Evolutionary conservation across 768 basidiomycete species (phyloP).

Genomic region (Rhizopogon rudus): DNA sequence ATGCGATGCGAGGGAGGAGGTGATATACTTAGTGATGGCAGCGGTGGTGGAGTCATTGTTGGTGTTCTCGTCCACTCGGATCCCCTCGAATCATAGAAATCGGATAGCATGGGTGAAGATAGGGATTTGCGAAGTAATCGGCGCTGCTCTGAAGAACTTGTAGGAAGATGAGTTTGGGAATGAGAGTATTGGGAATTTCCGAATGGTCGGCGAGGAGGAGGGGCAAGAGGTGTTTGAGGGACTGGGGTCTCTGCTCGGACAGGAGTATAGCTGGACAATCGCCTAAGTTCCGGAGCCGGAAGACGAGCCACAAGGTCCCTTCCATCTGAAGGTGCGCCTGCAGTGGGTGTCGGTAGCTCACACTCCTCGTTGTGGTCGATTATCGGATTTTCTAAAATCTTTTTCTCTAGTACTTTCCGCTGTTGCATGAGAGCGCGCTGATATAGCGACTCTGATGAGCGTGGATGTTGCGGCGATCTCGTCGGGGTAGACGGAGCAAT

Average conservation of each 20-base stretch:
- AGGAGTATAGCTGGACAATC: constrained; percentile 40
- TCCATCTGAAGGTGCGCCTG: constrained; percentile 4
- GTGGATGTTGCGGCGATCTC: constrained; percentile 21
- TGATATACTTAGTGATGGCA: constrained; percentile 28
- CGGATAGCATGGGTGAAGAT: constrained; percentile 51
- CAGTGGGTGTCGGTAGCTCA: constrained; percentile 17
- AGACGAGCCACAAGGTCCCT: constrained; percentile 13
- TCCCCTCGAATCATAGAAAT: constrained; percentile 30
- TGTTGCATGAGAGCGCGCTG: constrained; percentile 16
- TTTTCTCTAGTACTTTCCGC: constrained; percentile 33
- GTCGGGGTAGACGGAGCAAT: constrained; percentile 29
- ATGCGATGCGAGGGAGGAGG: constrained; percentile 23
- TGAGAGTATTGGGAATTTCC: constrained; percentile 41
- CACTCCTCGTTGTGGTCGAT: constrained; percentile 28
- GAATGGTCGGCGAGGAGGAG: constrained; percentile 53
- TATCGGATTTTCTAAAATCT: constrained; percentile 39
- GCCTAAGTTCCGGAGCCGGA: constrained; percentile 28
- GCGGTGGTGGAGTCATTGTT: constrained; percentile 44
- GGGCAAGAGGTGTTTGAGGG: constrained; percentile 56
- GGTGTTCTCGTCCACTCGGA: constrained; percentile 22
- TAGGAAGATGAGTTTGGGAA: constrained; percentile 50
- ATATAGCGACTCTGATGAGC: constrained; percentile 20
- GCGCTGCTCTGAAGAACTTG: constrained; percentile 2
- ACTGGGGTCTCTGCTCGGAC: constrained; percentile 64
- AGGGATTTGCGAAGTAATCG: constrained; percentile 39